Conservation (phyloP, 2,329 filamentous ascomycete genomes). For the Paraphoma chrysanthemicola region DNA sequence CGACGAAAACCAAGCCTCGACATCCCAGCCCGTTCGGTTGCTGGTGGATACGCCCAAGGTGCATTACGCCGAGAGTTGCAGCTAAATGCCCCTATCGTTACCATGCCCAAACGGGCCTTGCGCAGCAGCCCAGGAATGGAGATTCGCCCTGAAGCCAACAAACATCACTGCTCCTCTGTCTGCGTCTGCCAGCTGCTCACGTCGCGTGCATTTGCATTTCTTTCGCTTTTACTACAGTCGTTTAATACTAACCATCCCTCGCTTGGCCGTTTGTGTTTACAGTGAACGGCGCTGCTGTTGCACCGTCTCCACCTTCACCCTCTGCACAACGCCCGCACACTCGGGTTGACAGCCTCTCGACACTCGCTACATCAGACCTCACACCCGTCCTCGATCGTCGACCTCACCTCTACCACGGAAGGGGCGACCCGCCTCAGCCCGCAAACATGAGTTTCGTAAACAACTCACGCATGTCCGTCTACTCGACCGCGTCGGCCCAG, state of each 20-base stretch:
- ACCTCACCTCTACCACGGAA: conserved; percentile 13
- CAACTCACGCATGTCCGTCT: conserved; percentile 66
- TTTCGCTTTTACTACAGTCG: conserved; percentile 36
- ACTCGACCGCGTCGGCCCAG: conserved; percentile 66
- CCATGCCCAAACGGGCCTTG: conserved; percentile 18
- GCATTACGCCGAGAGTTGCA: conserved; percentile 7
- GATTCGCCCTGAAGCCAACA: conserved; percentile 27
- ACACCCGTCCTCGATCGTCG: conserved; percentile 12
- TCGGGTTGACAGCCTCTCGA: conserved; percentile 8
- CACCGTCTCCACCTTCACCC: conserved; percentile 10
- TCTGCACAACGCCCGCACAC: conserved; percentile 6
- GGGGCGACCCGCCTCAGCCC: conserved; percentile 35
- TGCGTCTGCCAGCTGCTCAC: conserved; percentile 15
- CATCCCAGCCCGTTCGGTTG: conserved; percentile 21
- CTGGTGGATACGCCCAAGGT: conserved; percentile 5
- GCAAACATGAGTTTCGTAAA: conserved; percentile 58
- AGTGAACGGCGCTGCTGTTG: conserved; percentile 1
- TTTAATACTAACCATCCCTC: conserved; percentile 34
- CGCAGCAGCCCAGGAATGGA: conserved; percentile 26
- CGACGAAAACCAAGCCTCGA: conserved; percentile 21
- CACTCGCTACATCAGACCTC: conserved; percentile 22
- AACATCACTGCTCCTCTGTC: conserved; percentile 19
- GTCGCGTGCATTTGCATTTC: conserved; percentile 21
- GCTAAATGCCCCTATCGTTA: conserved; percentile 21
- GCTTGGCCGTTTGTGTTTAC: conserved; percentile 12